Conservation (phyloP, 169 alveolate genomes). For the Eimeria maxima region DNA sequence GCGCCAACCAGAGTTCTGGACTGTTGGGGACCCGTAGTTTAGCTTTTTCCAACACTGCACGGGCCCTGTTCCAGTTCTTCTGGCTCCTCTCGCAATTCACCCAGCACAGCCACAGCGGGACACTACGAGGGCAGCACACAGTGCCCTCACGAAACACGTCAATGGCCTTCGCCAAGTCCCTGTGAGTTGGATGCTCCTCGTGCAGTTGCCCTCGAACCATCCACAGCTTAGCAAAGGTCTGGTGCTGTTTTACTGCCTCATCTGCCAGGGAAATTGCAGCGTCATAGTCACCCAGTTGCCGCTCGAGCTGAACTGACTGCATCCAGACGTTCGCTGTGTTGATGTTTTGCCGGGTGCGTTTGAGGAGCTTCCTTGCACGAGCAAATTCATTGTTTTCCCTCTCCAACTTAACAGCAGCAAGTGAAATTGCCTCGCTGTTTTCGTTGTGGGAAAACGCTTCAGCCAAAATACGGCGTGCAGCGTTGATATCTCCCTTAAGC, state of each 20-base stretch:
- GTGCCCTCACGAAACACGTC: conserved; percentile 81
- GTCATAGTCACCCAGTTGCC: conserved; percentile 90
- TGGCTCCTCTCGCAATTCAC: conserved; percentile 90
- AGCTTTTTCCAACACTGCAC: conserved; percentile 96
- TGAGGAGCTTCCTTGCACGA: conserved; percentile 95
- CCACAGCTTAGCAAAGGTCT: conserved; percentile 94
- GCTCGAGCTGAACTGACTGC: conserved; percentile 95
- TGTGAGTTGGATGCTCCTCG: conserved; percentile 87
- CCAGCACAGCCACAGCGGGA: conserved; percentile 94
- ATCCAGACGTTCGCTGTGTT: conserved; percentile 94
- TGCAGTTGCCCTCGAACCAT: conserved; percentile 95
- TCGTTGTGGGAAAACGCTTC: conserved; percentile 93
- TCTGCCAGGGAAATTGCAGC: conserved; percentile 90
- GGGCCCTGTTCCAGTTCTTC: conserved; percentile 92
- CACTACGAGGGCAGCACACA: conserved; percentile 84
- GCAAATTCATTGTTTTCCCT: conserved; percentile 95
- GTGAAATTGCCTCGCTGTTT: conserved; percentile 93
- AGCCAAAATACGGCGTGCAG: conserved; percentile 94
- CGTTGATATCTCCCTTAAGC: conserved; percentile 93
- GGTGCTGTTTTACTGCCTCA: conserved; percentile 91
- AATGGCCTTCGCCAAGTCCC: conserved; percentile 72
- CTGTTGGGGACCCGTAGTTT: conserved; percentile 91
- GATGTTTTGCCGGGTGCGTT: conserved; percentile 93
- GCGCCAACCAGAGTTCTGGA: conserved; percentile 95
- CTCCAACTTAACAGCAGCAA: conserved; percentile 96